Evolutionary conservation across 1,139 yeast species (phyloP).

Genomic region (Pichia sp.): DNA sequence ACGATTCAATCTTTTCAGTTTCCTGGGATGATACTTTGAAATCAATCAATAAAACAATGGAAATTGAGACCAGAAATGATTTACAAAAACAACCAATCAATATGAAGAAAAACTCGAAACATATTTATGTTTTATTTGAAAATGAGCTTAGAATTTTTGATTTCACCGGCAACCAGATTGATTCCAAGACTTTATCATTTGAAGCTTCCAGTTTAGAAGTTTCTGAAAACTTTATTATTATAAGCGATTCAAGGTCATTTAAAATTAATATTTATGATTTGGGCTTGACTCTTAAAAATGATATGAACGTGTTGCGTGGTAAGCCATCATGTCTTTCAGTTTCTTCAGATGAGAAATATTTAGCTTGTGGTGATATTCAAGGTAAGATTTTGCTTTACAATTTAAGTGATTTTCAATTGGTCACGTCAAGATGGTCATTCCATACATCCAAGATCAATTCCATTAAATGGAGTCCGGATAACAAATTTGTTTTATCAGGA

Average conservation of each 20-base stretch:
- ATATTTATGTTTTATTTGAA: conserved; percentile 42
- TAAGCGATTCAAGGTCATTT: conserved; percentile 35
- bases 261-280: conserved; percentile 22
- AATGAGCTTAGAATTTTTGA: conserved; percentile 32
- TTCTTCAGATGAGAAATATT: conserved; percentile 59
- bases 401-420: conserved; percentile 42
- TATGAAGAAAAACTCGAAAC: conserved; percentile 28
- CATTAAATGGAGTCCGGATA: conserved; percentile 72
- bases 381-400: conserved; percentile 78
- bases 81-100: conserved; percentile 57
- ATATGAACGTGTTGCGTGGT: conserved; percentile 44
- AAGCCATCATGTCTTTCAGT: conserved; percentile 22
- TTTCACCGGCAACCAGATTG: conserved; percentile 17
- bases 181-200: conserved; percentile 27
- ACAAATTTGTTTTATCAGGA: conserved; percentile 65
- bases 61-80: conserved; percentile 21
- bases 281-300: conserved; percentile 11
- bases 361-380: conserved; percentile 80
- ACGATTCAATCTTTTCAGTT: conserved; percentile 33
- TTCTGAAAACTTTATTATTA: conserved; percentile 36
- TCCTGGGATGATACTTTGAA: conserved; percentile 90
- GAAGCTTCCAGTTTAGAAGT: conserved; percentile 37
- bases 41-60: conserved; percentile 27
- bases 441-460: conserved; percentile 76
- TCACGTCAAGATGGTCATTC: conserved; percentile 93